Base-by-base conservation (phyloP, 768 basidiomycete genomes). In the Pulveroboletus sp. region DNA sequence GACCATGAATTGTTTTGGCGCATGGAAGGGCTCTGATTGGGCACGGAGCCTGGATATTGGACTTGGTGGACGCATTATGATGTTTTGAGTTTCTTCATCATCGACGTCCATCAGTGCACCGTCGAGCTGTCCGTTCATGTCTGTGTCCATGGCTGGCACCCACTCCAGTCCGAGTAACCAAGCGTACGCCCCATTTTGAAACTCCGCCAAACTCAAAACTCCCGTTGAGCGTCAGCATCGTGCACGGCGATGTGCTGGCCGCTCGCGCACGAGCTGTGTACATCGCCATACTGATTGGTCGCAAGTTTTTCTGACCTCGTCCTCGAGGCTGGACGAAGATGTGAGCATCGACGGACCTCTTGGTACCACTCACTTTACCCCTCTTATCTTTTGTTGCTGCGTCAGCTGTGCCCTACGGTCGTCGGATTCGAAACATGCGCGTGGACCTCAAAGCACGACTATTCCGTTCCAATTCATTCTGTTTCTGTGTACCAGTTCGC, bases 401-500 rank as follows among this genome's bases (percentile, higher is more conserved):
- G 7, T n/a, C 31, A 33, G 35, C 49, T 50, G 36, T 53, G 14
- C 24, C 39, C 42, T 24, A 36, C 50, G 43, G 31, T 9, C 43
- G 42, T 18, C 53, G 46, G 37, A 32, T 31, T 10, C 4, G 39
- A 45, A 39, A 47, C 40, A 79, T 77, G 78, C 56, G 66, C 3
- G 70, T 75, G 64, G 73, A 73, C 38, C 67, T 77, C 59, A 70
- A 67, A 48, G 68, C 71, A 30, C 65, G 76, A 41, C 64, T 82
- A 41, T 75, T 78, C 40, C 76, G 74, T 26, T 75, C 79, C n/a
- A 71, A 57, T 32, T 76, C 70, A 4, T 84, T 78, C 61, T 86
- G 84, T 59, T 83, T 73, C 56, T 83, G 83, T 56, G 62, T 85
- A 53, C 82, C 82, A 27, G 81, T 83, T 6, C 76, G 84, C 49